Base-by-base conservation (phyloP, 306 rosid species). In the Cotoneaster glaucophyllus region DNA sequence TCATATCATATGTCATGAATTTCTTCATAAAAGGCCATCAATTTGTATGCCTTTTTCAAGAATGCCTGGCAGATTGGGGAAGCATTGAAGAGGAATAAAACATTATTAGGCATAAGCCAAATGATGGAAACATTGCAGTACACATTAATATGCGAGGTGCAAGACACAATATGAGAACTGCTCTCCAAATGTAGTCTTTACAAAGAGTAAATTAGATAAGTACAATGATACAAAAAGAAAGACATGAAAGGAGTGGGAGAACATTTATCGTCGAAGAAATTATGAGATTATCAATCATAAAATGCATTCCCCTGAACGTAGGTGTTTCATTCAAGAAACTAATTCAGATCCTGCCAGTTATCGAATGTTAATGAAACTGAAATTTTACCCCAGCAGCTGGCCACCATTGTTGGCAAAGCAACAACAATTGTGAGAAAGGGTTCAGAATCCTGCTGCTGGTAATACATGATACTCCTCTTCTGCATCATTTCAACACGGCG, bases 1-100 rank as follows among this genome's bases (percentile, higher is more conserved):
- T 95, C 98, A 80, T 95, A 82, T 92, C 98, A 80, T 88, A 95
- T 72, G 98, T 95, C 92, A 92, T 78, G 82, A 95, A 95, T 79
- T 82, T 86, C 89, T 92, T 92, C 96, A 82, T 83, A 62, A 97
- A 78, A 92, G 70, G 53, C 97, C 96, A 78, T 86, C 94, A 85
- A 95, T 89, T 69, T 89, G 96, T 78, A 95, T 90, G 58, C 98
- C 98, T 82, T 88, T 89, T 62, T 95, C 97, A 83, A 95, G 98
- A 85, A 95, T 92, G 61, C 98, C 97, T 95, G 87, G 77, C 85
- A 77, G 29, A 73, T 71, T 79, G 78, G 64, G 77, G 77, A 66
- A 72, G 43, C 45, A 74, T 57, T 43, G 41, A 77, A 25, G 25
- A 28, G 17, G 32, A 78, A 54, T 50, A 67, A 52, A 65, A 41